Conservation (phyloP, 352 stramenopile genomes). For the Pythium rishiriense region DNA sequence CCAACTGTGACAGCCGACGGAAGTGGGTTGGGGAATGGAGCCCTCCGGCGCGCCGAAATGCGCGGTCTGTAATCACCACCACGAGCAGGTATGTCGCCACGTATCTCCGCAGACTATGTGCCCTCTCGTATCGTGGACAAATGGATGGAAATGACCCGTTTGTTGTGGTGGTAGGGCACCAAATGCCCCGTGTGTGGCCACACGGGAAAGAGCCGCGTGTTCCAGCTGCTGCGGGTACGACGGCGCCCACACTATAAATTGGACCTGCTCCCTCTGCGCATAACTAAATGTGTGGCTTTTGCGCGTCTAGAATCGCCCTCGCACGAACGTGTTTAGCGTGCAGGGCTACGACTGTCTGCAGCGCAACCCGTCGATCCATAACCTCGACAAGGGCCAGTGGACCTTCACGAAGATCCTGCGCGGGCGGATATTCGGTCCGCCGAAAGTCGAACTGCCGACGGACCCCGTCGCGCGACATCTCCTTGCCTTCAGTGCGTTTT, state of each 20-base stretch:
- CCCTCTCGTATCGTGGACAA: neutral
- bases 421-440: constrained; percentile 38
- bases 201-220: constrained; percentile 64
- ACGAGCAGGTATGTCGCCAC: constrained; percentile 35
- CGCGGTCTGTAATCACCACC: constrained; percentile 52
- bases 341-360: constrained; percentile 52
- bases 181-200: constrained; percentile 72
- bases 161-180: constrained; percentile 31
- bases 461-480: constrained; percentile 52
- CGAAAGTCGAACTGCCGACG: constrained; percentile 29
- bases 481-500: constrained; percentile 58
- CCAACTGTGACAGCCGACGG: neutral
- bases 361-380: constrained; percentile 32
- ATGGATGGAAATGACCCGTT: neutral
- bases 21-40: neutral
- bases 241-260: neutral
- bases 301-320: constrained; percentile 33
- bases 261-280: neutral
- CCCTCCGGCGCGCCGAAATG: constrained; percentile 27
- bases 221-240: constrained; percentile 54
- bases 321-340: constrained; percentile 47
- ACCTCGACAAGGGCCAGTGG: constrained; percentile 42
- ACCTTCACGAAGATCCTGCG: constrained; percentile 58
- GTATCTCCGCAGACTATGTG: neutral
- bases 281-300: neutral